Evolutionary conservation across 257 asterid species (phyloP).

Genomic region (Solanum raphanifolium): DNA sequence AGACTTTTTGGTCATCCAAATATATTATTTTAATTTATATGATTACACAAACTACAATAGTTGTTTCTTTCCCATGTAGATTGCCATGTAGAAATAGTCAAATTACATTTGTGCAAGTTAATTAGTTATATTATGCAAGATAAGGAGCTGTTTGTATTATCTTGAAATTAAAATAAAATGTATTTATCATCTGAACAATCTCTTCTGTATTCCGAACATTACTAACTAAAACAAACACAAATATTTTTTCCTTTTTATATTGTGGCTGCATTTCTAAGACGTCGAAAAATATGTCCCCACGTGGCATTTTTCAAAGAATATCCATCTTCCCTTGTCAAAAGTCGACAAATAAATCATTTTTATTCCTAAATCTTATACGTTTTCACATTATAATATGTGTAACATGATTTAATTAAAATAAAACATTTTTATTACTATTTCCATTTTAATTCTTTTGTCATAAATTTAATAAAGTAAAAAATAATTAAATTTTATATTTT

Average conservation of each 20-base stretch:
- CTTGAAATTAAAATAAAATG: background rate
- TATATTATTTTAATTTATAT: background rate
- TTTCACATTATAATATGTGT: background rate
- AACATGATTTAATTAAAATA: background rate
- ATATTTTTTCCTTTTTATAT: background rate
- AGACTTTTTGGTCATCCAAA: background rate
- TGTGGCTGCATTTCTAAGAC: background rate
- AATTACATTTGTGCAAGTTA: background rate
- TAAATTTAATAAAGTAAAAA: no score
- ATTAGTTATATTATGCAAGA: background rate
- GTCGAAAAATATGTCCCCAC: background rate
- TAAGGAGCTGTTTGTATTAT: background rate
- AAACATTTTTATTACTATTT: background rate
- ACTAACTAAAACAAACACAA: background rate
- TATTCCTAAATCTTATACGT: background rate
- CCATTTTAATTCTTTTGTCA: background rate
- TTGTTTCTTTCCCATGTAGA: background rate
- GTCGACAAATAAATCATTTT: background rate
- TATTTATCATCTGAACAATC: background rate
- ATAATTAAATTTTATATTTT: no score
- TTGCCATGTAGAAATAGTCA: background rate
- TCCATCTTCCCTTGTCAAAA: background rate
- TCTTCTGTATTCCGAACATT: accelerated
- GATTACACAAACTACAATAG: background rate
- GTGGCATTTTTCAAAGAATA: background rate